Evolutionary conservation across 2,329 filamentous ascomycete genomes (phyloP), one percentile per base, ranked within the genome.

Genomic region (Aspergillus pseudotamarii): DNA sequence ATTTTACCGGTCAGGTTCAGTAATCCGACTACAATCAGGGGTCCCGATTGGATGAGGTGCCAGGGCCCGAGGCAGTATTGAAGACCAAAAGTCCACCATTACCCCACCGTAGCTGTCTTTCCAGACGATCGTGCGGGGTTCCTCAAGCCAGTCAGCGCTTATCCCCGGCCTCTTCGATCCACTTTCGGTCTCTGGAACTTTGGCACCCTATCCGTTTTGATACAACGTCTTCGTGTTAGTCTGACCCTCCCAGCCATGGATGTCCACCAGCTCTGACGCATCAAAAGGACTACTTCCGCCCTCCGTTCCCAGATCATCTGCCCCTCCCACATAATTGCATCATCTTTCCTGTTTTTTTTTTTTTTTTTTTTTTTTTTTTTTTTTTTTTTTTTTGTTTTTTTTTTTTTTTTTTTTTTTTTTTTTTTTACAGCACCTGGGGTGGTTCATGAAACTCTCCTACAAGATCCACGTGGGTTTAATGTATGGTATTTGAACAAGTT

Each of bases 51-150:
- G 50, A 11, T n/a, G 30, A 14, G 50, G 14, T n/a, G n/a, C 26
- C 50, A 30, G 26, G 50, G 28, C 48, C 48, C 48, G 48, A 51
- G 48, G 48, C 48, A 32, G 48, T 51, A 51, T 51, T 32, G 26
- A 23, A 8, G 23, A 51, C 12, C 3, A 2, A 4, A 16, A 2
- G 4, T n/a, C 48, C 16, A 28, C 48, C 12, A 4, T 16, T 9
- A 51, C 48, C 48, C 51, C 32, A 55, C 32, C 26, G 6, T 26
- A 38, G 32, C 51, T 38, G 51, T 38, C 32, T 38, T 26, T 55
- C 34, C 51, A 38, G 51, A 55, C 32, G 51, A 55, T 55, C 51
- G 51, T 55, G 51, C 51, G 51, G 51, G 51, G 51, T 55, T 38
- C 51, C 11, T 38, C 32, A 6, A 34, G 11, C 51, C 51, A 55